Evolutionary conservation across 805 yeast genomes (phyloP), one percentile per base, ranked within the genome.

Genomic region (Torulaspora maleeae): DNA sequence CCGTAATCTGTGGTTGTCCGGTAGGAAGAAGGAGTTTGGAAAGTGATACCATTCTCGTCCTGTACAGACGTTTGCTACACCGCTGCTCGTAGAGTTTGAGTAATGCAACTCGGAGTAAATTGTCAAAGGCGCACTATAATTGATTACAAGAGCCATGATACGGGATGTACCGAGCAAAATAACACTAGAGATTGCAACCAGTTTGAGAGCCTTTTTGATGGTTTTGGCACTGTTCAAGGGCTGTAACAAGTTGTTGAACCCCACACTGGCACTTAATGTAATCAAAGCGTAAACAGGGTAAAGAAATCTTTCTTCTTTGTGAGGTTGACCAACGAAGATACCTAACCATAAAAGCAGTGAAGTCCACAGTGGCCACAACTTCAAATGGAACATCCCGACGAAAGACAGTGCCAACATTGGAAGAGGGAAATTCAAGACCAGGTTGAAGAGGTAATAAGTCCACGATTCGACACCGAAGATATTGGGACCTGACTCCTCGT

Each of bases 31-130:
- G 0, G 96, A 89, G 1, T 86, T 80, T 8, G 98, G 96, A 65
- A 71, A 90, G 59, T 91, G 85, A 59, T 87, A 88, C 97, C 97
- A 90, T 67, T 91, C 97, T 47, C 95, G 76, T 2, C 96, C 97
- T n/a, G 85, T 74, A 65, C 98, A 91, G 0, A 91, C 83, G 52
- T 79, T 83, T 29, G 67, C 68, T 11, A 50, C 39, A 3, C 57
- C 54, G 5, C 58, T 46, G 15, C 59, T 44, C 1, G 50, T 45
- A 22, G 75, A 73, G 11, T 22, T 13, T 27, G 15, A 76, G 52
- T 25, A n/a, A 32, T 48, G 44, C 16, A 64, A 30, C 16, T 68
- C 70, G n/a, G 68, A 54, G 56, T 80, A 83, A 1, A 83, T 78
- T 0, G 68, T 54, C 41, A 88, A 66, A 5, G 96, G 95, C 0